Evolutionary conservation across 345 rosid species (phyloP).

Genomic region (Eucalyptus coolabah): DNA sequence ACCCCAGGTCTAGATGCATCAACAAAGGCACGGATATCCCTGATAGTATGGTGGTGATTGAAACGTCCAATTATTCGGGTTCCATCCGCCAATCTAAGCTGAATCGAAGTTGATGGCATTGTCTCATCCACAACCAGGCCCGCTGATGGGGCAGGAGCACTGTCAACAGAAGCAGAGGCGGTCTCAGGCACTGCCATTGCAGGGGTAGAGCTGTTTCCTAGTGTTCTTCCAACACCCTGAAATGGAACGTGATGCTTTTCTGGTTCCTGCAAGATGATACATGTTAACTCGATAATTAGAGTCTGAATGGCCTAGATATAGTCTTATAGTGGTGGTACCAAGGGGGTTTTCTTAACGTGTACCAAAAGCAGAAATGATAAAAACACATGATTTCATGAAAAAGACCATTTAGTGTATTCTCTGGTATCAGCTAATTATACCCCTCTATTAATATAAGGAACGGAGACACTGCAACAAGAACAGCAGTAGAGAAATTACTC

Average conservation of each 20-base stretch:
- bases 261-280: constrained; percentile 36
- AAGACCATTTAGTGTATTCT: not conserved
- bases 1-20: constrained; percentile 55
- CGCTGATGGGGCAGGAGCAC: constrained; percentile 18
- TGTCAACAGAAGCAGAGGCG: constrained; percentile 2
- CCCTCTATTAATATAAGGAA: not conserved
- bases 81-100: constrained; percentile 84
- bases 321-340: not conserved
- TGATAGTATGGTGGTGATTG: constrained; percentile 64
- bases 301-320: not conserved
- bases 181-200: constrained; percentile 12
- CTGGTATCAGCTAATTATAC: not conserved
- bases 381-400: not conserved
- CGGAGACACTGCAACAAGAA: not conserved
- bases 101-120: constrained; percentile 68
- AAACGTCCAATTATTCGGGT: constrained; percentile 57
- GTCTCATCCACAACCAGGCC: constrained; percentile 48
- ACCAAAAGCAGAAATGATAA: not conserved
- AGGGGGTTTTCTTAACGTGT: not conserved
- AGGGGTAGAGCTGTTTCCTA: constrained; percentile 53
- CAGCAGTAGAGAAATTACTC: constrained; percentile 6
- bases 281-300: not conserved
- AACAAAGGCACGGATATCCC: constrained; percentile 48
- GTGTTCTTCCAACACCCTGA: constrained; percentile 88
- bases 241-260: constrained; percentile 61